Base-by-base conservation (phyloP, 768 basidiomycete species). In the Tricholoma flavovirens region DNA sequence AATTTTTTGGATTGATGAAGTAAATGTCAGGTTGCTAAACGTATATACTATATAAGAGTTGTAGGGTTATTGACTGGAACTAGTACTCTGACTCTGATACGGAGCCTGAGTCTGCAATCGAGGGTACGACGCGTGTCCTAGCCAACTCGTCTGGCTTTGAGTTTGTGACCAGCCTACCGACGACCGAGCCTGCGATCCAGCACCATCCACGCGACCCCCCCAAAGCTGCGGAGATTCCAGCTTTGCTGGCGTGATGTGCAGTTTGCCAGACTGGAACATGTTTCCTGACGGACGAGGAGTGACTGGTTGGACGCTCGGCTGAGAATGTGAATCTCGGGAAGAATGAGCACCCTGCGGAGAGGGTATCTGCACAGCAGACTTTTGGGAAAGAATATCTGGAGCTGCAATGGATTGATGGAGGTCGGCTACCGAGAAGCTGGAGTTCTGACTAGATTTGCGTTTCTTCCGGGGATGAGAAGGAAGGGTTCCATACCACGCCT, bases 71-170 rank as follows among this genome's bases (percentile, higher is more conserved):
- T 73, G 69, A 56, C 67, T 70, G 57, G 69, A 64, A 56, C 40
- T 42, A 19, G 40, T 19, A 19, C 66, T 73, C 63, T 80, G 81
- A 59, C 82, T 82, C 38, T 69, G 66, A 58, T 83, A 83, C 4
- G 78, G 77, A 26, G 82, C 80, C 61, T 84, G 82, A 1, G 81
- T 82, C 60, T 77, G 80, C 42, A 81, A 64, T 26, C 73, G 66
- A 17, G 66, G 69, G 53, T 75, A 73, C 10, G 69, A 72, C n/a
- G 55, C 54, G 15, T 66, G 67, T 40, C 69, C 59, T 36, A 60
- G 57, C 17, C 61, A 62, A 52, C 55, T 55, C 5, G 46, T 57
- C 38, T 61, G 59, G 4, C 61, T 53, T 48, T 63, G 60, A 10
- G 57, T 61, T 46, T 65, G 65, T 3, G 62, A 65, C 36, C 65